These are phyloP conservation scores for Castanopsis chinensis DNA, from an alignment of 306 rosid genomes.

Conservation along the genomic window DNA sequence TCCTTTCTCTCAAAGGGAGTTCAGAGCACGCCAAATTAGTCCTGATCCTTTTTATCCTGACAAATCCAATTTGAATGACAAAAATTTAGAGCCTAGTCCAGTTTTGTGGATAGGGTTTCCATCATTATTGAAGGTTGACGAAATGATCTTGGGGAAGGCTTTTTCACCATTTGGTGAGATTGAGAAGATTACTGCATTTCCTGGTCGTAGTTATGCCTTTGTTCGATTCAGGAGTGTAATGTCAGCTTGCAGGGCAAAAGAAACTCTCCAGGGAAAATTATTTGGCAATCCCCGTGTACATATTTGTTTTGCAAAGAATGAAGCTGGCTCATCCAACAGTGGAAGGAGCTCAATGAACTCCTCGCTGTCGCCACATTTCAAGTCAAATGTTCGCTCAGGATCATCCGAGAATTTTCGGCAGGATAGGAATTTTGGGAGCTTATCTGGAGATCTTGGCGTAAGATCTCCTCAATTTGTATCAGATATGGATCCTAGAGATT, in stretches of 20 bases:
- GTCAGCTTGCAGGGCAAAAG: slow-evolving; percentile 80
- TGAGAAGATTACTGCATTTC: slow-evolving; percentile 84
- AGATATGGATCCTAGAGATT: slow-evolving; percentile 49
- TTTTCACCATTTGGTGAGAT: slow-evolving; percentile 92
- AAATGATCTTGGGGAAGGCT: slow-evolving; percentile 61
- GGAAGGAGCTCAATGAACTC: slow-evolving; percentile 63
- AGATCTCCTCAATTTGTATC: slow-evolving; percentile 53
- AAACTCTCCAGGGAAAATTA: slow-evolving; percentile 76
- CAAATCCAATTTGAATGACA: slow-evolving; percentile 64
- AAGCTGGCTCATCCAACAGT: slow-evolving; percentile 62
- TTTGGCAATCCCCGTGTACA: slow-evolving; percentile 95
- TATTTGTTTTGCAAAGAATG: slow-evolving; percentile 94
- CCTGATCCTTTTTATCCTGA: slow-evolving; percentile 61
- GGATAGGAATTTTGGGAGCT: slow-evolving; percentile 46
- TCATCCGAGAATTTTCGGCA: slow-evolving; percentile 47
- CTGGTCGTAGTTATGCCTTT: slow-evolving; percentile 95
- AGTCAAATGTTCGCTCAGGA: slow-evolving; percentile 47
- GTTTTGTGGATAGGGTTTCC: slow-evolving; percentile 99
- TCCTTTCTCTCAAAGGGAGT: slow-evolving; percentile 62
- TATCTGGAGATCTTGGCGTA: slow-evolving; percentile 36
- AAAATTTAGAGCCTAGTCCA: slow-evolving; percentile 83
- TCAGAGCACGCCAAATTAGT: slow-evolving; percentile 53
- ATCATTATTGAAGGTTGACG: slow-evolving; percentile 78
- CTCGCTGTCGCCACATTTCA: slow-evolving; percentile 55
- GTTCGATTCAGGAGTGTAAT: slow-evolving; percentile 64